Percentiles rank a stretch among this genome's conserved stretches.
These are phyloP conservation scores for Tuber brumale DNA, from an alignment of 495 filamentous ascomycete genomes.

Conservation along the genomic window DNA sequence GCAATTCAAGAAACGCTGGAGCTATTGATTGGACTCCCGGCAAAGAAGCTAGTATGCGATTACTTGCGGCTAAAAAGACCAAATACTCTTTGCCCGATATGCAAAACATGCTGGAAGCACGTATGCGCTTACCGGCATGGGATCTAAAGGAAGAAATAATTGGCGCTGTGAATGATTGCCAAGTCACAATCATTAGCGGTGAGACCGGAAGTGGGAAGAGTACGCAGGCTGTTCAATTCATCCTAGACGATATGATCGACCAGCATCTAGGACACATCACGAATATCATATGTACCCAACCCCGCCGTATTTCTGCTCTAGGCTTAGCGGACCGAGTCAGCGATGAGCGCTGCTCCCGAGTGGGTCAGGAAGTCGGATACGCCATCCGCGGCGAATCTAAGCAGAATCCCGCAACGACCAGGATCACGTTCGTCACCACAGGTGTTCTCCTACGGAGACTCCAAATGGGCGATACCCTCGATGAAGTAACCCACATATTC, in stretches of 20 bases:
- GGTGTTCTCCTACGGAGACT: constrained; percentile 87
- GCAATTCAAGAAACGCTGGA: not conserved
- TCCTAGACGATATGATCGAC: constrained; percentile 84
- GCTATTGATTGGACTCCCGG: constrained; percentile 43
- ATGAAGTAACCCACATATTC: constrained; percentile 88
- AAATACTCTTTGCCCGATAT: constrained; percentile 51
- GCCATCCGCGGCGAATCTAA: constrained; percentile 89
- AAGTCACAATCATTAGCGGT: constrained; percentile 92
- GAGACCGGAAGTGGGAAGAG: constrained; percentile 97
- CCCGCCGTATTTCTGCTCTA: constrained; percentile 86
- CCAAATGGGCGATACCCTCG: constrained; percentile 71
- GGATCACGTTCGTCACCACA: constrained; percentile 92
- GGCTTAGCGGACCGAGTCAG: constrained; percentile 90
- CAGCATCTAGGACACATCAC: constrained; percentile 64
- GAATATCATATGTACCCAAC: constrained; percentile 96
- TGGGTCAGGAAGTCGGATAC: constrained; percentile 90
- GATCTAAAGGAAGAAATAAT: constrained; percentile 69
- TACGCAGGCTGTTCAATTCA: constrained; percentile 92
- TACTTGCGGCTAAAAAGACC: constrained; percentile 43
- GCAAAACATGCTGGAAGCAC: constrained; percentile 61
- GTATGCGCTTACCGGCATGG: constrained; percentile 81
- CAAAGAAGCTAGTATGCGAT: constrained; percentile 44
- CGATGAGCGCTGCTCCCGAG: constrained; percentile 72
- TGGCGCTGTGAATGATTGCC: constrained; percentile 60
- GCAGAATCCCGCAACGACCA: constrained; percentile 59